A percentile compares a stretch with the other conserved stretches of the same genome.
These are phyloP conservation scores for Didymella lethalis DNA, from an alignment of 2,329 filamentous ascomycete genomes.

Conservation along the genomic window DNA sequence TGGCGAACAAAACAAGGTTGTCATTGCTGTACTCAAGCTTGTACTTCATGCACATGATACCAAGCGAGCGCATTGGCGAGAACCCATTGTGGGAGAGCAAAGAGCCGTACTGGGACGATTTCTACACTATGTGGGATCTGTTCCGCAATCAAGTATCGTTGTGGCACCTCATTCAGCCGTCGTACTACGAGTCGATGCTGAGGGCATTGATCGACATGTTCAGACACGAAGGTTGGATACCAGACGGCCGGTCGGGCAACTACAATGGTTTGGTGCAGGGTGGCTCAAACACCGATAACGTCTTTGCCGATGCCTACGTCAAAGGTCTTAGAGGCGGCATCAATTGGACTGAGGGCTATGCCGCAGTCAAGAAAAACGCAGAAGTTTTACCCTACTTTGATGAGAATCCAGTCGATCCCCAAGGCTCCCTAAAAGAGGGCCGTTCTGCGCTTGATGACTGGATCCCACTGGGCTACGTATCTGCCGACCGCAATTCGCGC, in stretches of 20 bases:
- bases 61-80: conserved; percentile 60
- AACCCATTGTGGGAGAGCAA: conserved; percentile 72
- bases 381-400: conserved; percentile 59
- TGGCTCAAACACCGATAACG: conserved; percentile 49
- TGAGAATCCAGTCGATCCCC: conserved; percentile 45
- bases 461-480: conserved; percentile 54
- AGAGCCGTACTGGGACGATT: conserved; percentile 74
- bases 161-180: conserved; percentile 70
- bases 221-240: conserved; percentile 70
- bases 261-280: conserved; percentile 64
- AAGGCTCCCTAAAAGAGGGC: conserved; percentile 53
- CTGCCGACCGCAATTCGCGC: conserved; percentile 49
- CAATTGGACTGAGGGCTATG: conserved; percentile 75
- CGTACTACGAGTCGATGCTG: conserved; percentile 71
- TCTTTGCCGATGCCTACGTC: conserved; percentile 72
- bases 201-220: conserved; percentile 71
- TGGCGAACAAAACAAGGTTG: conserved; percentile 44
- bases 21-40: conserved; percentile 46
- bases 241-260: conserved; percentile 67
- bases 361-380: conserved; percentile 75
- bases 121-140: conserved; percentile 77
- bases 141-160: conserved; percentile 62
- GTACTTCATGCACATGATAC: conserved; percentile 51
- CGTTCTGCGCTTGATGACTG: conserved; percentile 55
- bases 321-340: conserved; percentile 69